phyloP scores from a whole-genome alignment of 805 yeast genomes.

The Phaffomyces antillensis region DNA sequence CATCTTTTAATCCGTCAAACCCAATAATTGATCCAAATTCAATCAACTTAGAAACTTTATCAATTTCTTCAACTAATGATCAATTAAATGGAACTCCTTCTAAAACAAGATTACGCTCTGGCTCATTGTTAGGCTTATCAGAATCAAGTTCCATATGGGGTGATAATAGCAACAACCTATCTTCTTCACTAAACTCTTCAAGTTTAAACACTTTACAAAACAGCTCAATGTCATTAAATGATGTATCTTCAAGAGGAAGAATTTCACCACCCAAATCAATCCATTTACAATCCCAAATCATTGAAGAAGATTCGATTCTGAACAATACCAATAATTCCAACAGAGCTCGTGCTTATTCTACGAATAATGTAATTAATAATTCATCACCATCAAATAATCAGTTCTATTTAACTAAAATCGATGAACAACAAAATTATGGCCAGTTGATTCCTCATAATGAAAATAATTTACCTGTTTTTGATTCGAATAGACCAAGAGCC shows the following conservation, averaged over 20 bases:
- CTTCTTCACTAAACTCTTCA: background rate
- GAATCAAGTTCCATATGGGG: constrained; percentile 53
- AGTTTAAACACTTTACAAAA: constrained; percentile 4
- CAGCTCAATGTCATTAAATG: constrained; percentile 6
- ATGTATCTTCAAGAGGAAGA: constrained; percentile 10
- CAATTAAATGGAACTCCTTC: constrained; percentile 3
- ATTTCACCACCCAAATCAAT: constrained; percentile 14
- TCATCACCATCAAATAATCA: constrained; percentile 8
- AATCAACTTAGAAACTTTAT: constrained; percentile 16
- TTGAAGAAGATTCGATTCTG: constrained; percentile 12
- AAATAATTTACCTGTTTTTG: constrained; percentile 4
- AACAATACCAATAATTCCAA: background rate
- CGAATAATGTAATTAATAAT: constrained; percentile 18
- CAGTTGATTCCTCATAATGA: background rate
- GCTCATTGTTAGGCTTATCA: constrained; percentile 37
- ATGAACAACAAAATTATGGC: constrained; percentile 8
- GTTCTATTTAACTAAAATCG: constrained; percentile 10
- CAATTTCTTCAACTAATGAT: constrained; percentile 14
- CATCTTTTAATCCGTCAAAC: constrained; percentile 12
- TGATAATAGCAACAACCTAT: constrained; percentile 22
- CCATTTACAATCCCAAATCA: constrained; percentile 4
- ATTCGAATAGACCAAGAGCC: constrained; percentile 31
- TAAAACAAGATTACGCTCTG: constrained; percentile 42
- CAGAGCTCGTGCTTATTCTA: constrained; percentile 23
- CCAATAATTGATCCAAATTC: constrained; percentile 14